Percentiles rank a stretch among this genome's conserved stretches.
Evolutionary conservation across 2,329 filamentous ascomycete genomes (phyloP).

Genomic region (Dactylellina sp.): DNA sequence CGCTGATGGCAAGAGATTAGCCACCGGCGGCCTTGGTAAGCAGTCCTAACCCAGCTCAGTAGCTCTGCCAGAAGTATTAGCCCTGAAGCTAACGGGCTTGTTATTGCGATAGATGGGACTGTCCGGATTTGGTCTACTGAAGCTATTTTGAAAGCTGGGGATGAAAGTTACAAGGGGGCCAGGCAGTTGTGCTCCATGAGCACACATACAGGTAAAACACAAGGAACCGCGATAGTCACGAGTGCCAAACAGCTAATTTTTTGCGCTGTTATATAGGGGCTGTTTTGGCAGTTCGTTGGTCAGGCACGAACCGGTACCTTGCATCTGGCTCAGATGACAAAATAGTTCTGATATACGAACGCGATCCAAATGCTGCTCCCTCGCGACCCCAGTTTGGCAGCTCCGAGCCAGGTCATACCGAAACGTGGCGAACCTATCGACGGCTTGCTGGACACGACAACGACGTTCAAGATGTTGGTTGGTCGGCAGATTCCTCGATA

Average conservation of each 20-base stretch:
- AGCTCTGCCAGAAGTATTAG: constrained; percentile 1
- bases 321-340: constrained; percentile 98
- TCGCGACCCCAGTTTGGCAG: constrained; percentile 76
- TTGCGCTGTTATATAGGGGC: constrained; percentile 45
- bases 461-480: constrained; percentile 96
- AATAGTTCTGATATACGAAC: constrained; percentile 94
- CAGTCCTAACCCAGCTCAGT: constrained; percentile 29
- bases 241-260: background rate
- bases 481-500: constrained; percentile 95
- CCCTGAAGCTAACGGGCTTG: constrained; percentile 58
- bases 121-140: constrained; percentile 98
- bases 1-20: constrained; percentile 88
- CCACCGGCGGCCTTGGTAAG: constrained; percentile 91
- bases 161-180: constrained; percentile 78
- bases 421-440: constrained; percentile 97
- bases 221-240: background rate
- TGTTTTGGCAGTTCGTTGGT: constrained; percentile 84
- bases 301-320: constrained; percentile 91
- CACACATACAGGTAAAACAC: constrained; percentile 90
- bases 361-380: constrained; percentile 74
- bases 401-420: constrained; percentile 89
- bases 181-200: constrained; percentile 98
- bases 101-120: constrained; percentile 77
- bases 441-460: constrained; percentile 97
- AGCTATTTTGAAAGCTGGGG: constrained; percentile 83